These are phyloP conservation scores for Apodospora peruviana DNA, from an alignment of 495 filamentous ascomycete species.

Conservation along the genomic window DNA sequence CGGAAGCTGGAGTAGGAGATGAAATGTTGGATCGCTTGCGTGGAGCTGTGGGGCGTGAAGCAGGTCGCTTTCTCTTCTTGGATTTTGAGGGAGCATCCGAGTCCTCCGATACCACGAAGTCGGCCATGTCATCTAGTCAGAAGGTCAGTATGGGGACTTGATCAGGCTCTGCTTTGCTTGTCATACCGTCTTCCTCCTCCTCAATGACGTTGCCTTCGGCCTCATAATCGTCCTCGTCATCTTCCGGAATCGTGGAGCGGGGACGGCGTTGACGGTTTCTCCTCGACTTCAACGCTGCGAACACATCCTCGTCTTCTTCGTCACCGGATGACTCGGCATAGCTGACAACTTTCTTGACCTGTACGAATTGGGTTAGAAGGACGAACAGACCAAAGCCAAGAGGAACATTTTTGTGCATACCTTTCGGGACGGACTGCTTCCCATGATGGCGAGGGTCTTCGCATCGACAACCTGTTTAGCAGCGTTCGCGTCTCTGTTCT, in stretches of 20 bases:
- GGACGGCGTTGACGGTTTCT: conserved; percentile 25
- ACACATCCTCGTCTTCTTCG: conserved; percentile 53
- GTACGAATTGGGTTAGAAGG: conserved; percentile 11
- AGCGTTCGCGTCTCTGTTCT: conserved; percentile 37
- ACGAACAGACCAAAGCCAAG: background rate
- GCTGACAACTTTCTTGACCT: conserved; percentile 53
- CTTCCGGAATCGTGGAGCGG: conserved; percentile 32
- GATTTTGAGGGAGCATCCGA: conserved; percentile 57
- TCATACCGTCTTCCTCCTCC: conserved; percentile 53
- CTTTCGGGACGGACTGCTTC: conserved; percentile 59
- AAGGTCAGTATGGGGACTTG: conserved; percentile 9
- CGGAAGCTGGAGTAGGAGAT: conserved; percentile 20
- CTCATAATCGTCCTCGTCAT: conserved; percentile 59
- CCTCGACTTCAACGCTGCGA: conserved; percentile 35
- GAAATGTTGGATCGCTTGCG: conserved; percentile 53
- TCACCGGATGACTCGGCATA: conserved; percentile 64
- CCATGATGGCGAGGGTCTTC: conserved; percentile 24
- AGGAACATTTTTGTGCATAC: conserved; percentile 23
- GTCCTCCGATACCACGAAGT: conserved; percentile 84
- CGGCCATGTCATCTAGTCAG: conserved; percentile 61
- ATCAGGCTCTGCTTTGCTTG: background rate
- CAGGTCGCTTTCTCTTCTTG: conserved; percentile 68
- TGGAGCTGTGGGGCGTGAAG: conserved; percentile 41
- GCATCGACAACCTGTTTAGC: conserved; percentile 41
- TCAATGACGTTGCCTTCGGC: conserved; percentile 51